Base-by-base conservation (phyloP, 1,284 basidiomycete genomes). In the Microbotryum silenes-acaulis region DNA sequence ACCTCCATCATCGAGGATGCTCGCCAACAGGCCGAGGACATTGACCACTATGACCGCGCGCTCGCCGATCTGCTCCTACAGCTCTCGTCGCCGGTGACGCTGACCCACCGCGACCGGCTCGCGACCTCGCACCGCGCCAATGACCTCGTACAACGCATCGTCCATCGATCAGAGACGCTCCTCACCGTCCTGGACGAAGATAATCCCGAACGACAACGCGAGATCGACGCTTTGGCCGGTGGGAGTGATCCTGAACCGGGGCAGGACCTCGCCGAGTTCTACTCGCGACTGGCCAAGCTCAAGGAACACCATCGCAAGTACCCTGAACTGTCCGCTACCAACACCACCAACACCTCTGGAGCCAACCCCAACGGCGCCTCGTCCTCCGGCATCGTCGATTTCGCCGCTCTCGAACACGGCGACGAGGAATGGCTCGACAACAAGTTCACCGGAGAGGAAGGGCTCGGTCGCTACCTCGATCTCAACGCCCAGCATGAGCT, bases 281-380 rank as follows among this genome's bases (percentile, higher is more conserved):
- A 99, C 79, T 79, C 84, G 73, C 86, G 94, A 75, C 85, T 98
- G 78, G 86, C 84, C 73, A 89, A 88, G 81, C 85, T 98, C 75
- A 90, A 92, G 79, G 91, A 94, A 73, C 91, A 97, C 81, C 88
- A 97, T 81, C 82, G 83, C 75, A 91, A 90, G 80, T 96, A 97
- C 81, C 91, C 91, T 77, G 87, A 91, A 78, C 81, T 18, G 16
- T 14, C 37, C 37, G 37, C 37, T 1, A 18, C 37, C 12, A 42
- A 1, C 37, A 42, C 10, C 10, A 16, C 9, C 4, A 10, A 12
- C 37, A 42, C 10, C 37, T 3, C 37, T 12, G 37, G 87, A 76
- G 81, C 85, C 74, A 80, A 86, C 78, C 84, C 42, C 86, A 77
- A 56, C 4, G 20, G 37, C 37, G 55, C 62, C 6, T 68, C 64